Evolutionary conservation across 2,329 filamentous ascomycete genomes (phyloP).

Genomic region (Cladorrhinum sp.): DNA sequence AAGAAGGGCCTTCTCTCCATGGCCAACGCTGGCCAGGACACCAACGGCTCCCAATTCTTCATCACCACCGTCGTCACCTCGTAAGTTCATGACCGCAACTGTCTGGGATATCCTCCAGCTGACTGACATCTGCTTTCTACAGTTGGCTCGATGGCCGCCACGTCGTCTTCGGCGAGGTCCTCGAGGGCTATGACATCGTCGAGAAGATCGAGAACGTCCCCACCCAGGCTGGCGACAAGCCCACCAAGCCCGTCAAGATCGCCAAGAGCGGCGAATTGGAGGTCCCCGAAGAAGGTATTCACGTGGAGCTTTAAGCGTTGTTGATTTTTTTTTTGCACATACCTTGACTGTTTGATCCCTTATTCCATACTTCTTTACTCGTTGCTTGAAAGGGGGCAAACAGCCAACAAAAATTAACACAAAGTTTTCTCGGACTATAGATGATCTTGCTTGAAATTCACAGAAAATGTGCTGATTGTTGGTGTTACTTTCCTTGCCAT

Average conservation of each 20-base stretch:
- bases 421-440: background rate
- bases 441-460: background rate
- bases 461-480: conserved; percentile 33
- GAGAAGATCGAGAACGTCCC: conserved; percentile 72
- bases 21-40: conserved; percentile 82
- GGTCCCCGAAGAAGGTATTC: conserved; percentile 88
- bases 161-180: conserved; percentile 85
- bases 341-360: conserved; percentile 11
- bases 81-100: conserved; percentile 41
- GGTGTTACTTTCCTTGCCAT: conserved; percentile 30
- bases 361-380: conserved; percentile 5
- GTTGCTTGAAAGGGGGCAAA: background rate
- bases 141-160: conserved; percentile 81
- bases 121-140: conserved; percentile 11
- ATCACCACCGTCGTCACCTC: conserved; percentile 79
- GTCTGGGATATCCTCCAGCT: background rate
- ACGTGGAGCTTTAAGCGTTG: conserved; percentile 70
- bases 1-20: conserved; percentile 81
- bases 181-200: conserved; percentile 80
- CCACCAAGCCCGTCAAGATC: conserved; percentile 68
- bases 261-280: conserved; percentile 79
- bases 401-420: conserved; percentile 5
- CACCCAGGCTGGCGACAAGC: conserved; percentile 67
- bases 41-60: conserved; percentile 88
- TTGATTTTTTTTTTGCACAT: conserved; percentile 21